Conservation (phyloP, 768 basidiomycete species). For the Dioszegia crocea region DNA sequence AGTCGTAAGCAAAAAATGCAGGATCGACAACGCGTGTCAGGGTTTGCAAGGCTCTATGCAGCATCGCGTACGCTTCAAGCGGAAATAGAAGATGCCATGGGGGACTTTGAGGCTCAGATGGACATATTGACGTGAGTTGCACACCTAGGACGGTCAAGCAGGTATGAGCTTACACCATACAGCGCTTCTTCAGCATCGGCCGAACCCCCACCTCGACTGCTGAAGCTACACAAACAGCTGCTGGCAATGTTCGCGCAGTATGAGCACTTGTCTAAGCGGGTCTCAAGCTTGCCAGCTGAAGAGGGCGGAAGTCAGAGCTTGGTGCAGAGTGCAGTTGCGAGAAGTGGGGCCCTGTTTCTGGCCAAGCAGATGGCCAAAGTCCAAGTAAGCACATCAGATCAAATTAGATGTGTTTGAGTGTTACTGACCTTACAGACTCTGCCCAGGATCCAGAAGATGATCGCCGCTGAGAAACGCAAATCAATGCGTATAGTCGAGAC, state of each 20-base stretch:
- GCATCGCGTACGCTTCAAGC: slow-evolving; percentile 70
- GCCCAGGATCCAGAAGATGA: slow-evolving; percentile 39
- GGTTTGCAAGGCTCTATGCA: slow-evolving; percentile 68
- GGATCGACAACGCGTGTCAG: slow-evolving; percentile 59
- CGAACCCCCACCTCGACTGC: slow-evolving; percentile 30
- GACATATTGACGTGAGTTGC: slow-evolving; percentile 61
- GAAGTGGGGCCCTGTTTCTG: slow-evolving; percentile 72
- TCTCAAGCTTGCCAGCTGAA: slow-evolving; percentile 64
- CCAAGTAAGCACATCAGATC: slow-evolving; percentile 64
- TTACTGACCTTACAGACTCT: slow-evolving; percentile 72
- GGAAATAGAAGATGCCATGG: slow-evolving; percentile 83
- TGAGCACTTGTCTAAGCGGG: slow-evolving; percentile 79
- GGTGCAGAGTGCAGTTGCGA: slow-evolving; percentile 74
- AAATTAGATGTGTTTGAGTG: slow-evolving; percentile 73
- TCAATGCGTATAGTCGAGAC: slow-evolving; percentile 23
- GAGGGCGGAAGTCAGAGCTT: slow-evolving; percentile 72
- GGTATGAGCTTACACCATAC: slow-evolving; percentile 14
- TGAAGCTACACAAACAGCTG: slow-evolving; percentile 68
- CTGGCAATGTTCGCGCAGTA: slow-evolving; percentile 82
- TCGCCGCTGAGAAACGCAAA: slow-evolving; percentile 26
- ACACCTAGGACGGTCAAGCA: neutral
- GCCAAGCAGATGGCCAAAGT: slow-evolving; percentile 86
- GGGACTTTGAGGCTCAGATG: slow-evolving; percentile 82
- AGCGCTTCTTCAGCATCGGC: slow-evolving; percentile 57
- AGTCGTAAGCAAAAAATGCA: slow-evolving; percentile 77